Base-by-base conservation (phyloP, 176 grass and related monocot species). In the Aegilops sharonensis region DNA sequence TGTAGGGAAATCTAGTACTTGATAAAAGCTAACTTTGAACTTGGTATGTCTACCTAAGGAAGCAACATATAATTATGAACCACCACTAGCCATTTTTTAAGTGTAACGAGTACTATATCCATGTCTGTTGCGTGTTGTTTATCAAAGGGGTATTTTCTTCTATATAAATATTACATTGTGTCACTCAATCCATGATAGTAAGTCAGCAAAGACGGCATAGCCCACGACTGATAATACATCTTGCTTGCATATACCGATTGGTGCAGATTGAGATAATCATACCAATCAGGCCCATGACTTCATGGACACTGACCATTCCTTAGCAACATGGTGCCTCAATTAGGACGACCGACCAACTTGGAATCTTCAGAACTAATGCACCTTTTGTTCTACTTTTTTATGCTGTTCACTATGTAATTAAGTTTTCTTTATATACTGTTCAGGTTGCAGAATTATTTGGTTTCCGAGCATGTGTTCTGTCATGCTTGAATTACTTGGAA, bases 401-500 rank as follows among this genome's bases (percentile, higher is more conserved):
- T 73, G 37, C 21, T 91, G 45, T 68, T 48, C 0, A 2, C 21
- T 84, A 5, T 57, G 15, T 84, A 31, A 76, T 69, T 39, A 8
- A 63, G 12, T 32, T 25, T 71, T 32, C 34, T n/a, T 36, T 81
- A 62, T 71, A 43, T 11, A 34, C 15, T 67, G 3, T 89, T 57
- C 89, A 98, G 96, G 88, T 94, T 83, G 93, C 97, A 20, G 97
- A 98, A 78, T 82, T 85, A 18, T 89, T 98, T 72, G 90, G 94
- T 24, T 98, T 94, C 64, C 82, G 85, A 79, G 72, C 93, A 74
- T 98, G 97, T 65, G 72, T 98, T 23, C 74, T 89, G 69, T 91
- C 97, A 45, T 98, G 96, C 82, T 73, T 98, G 47, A 85, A 92
- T 91, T 95, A 92, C 87, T 74, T 98, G 80, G 96, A 98, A 91